Base-by-base conservation (phyloP, 169 alveolate species). In the Theileria parva region DNA sequence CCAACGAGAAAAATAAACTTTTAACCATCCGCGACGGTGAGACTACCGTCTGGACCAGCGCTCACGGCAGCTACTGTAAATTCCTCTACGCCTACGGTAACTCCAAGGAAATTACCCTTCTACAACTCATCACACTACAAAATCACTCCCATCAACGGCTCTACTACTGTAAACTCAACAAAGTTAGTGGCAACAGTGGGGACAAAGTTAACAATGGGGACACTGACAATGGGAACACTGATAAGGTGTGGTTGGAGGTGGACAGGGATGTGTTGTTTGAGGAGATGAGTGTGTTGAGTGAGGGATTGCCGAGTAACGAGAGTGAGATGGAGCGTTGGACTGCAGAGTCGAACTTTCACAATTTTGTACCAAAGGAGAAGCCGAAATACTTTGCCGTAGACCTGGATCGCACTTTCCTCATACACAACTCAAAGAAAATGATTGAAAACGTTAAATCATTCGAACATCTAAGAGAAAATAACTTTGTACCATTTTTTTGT, bases 301-400 rank as follows among this genome's bases (percentile, higher is more conserved):
- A 15, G 15, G 27, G 0, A 6, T 39, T 63, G 21, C 71, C 71
- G 13, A 23, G 23, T 8, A 17, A 28, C 25, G 32, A 15, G 21
- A 63, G 53, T 19, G 71, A 63, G 25, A 63, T 28, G 71, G 66
- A 25, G n/a, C 27, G 32, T 19, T 57, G 37, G 66, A 63, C 51
- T 2, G 0, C 7, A 3, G 6, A 15, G 5, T 23, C 51, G 6
- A 63, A 63, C 21, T 19, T 63, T n/a, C 44, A 63, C 8, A 2
- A 2, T 1, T 63, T 27, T 39, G 25, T 27, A n/a, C 51, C 71
- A n/a, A 63, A 21, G 17, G 19, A 7, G 32, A 63, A 63, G 48
- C 89, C 89, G 17, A 50, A 23, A 53, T 74, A 76, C 53, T 83
- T 83, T 39, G 89, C 79, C 0, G 78, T 83, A 19, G 89, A 83